Evolutionary conservation across 2,329 filamentous ascomycete genomes (phyloP).

Genomic region (Verticillium nonalfalfae): DNA sequence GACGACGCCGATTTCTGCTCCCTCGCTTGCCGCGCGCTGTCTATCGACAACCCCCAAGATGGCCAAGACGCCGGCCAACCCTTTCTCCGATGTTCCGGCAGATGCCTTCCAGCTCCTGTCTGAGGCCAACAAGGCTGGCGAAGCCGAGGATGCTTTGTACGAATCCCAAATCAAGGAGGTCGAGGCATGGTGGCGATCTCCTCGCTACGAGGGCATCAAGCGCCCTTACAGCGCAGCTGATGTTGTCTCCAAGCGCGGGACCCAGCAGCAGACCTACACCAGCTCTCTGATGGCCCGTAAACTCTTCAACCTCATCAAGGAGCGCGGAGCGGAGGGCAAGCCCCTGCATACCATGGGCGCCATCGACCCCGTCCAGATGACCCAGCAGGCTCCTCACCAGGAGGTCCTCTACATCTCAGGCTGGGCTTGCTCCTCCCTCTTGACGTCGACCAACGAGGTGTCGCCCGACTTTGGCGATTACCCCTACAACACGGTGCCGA

Average conservation of each 20-base stretch:
- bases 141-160: constrained; percentile 79
- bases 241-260: constrained; percentile 88
- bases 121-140: constrained; percentile 68
- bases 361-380: constrained; percentile 99
- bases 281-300: constrained; percentile 94
- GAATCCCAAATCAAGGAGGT: constrained; percentile 80
- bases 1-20: constrained; percentile 8
- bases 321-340: constrained; percentile 70
- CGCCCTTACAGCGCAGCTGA: constrained; percentile 85
- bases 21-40: constrained; percentile 18
- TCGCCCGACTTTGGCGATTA: constrained; percentile 98
- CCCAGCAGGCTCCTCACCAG: constrained; percentile 92
- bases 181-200: constrained; percentile 82
- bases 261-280: constrained; percentile 79
- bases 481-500: constrained; percentile 97
- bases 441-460: constrained; percentile 94
- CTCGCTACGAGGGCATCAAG: constrained; percentile 83
- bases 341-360: constrained; percentile 97
- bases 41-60: constrained; percentile 24
- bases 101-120: constrained; percentile 84
- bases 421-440: constrained; percentile 91
- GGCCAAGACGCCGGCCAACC: constrained; percentile 13
- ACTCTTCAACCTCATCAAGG: constrained; percentile 81
- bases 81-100: constrained; percentile 35
- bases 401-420: constrained; percentile 95